Percentiles rank a stretch among this genome's conserved stretches.
Conservation (phyloP, 1,139 yeast genomes). For the Yamadazyma friedrichii region DNA sequence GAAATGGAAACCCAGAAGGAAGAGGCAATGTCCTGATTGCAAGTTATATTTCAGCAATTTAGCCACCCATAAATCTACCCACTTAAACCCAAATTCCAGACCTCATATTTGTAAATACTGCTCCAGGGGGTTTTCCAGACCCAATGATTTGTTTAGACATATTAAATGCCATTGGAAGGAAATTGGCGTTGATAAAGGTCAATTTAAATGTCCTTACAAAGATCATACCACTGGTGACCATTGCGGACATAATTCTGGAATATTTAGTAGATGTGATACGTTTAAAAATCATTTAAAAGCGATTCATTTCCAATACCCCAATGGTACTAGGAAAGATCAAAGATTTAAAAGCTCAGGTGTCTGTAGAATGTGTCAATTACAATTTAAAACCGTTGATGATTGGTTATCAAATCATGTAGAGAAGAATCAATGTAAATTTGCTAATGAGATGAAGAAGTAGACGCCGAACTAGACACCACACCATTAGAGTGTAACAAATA, state of each 20-base stretch:
- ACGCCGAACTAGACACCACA: too few species aligned
- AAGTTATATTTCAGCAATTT: slow-evolving; percentile 72
- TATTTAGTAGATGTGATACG: slow-evolving; percentile 86
- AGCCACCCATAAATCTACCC: slow-evolving; percentile 85
- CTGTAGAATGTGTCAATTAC: slow-evolving; percentile 72
- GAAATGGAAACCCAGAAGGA: slow-evolving; percentile 58
- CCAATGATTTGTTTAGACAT: slow-evolving; percentile 83
- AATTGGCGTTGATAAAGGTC: slow-evolving; percentile 50
- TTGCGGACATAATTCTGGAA: slow-evolving; percentile 78
- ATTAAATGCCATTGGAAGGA: slow-evolving; percentile 81
- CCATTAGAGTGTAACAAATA: too few species aligned
- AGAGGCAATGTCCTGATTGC: slow-evolving; percentile 85
- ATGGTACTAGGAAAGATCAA: slow-evolving; percentile 79
- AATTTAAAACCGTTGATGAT: slow-evolving; percentile 67
- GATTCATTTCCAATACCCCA: slow-evolving; percentile 84
- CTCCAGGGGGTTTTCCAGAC: slow-evolving; percentile 81
- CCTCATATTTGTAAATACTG: slow-evolving; percentile 81
- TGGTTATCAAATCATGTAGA: slow-evolving; percentile 81
- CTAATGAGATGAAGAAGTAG: slow-evolving; percentile 19
- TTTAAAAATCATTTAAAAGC: slow-evolving; percentile 89
- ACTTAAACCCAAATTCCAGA: slow-evolving; percentile 66
- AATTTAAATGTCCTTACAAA: slow-evolving; percentile 47
- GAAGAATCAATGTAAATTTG: slow-evolving; percentile 46
- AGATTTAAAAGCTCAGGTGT: slow-evolving; percentile 65
- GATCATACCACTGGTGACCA: slow-evolving; percentile 27